These are phyloP conservation scores for Nakazawaea ishiwadae DNA, from an alignment of 805 yeast species.

Conservation along the genomic window DNA sequence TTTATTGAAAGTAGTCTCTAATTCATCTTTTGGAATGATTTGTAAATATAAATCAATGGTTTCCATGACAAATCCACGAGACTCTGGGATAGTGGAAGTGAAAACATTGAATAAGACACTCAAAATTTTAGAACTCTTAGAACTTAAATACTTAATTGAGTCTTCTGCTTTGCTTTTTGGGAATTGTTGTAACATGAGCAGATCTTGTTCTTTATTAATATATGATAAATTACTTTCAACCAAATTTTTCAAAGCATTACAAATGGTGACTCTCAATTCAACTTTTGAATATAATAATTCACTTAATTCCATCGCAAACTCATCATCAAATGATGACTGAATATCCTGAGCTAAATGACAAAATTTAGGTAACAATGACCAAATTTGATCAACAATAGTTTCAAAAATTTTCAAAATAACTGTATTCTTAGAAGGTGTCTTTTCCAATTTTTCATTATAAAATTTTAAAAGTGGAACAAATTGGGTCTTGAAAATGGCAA, in stretches of 20 bases:
- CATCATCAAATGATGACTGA: conserved; percentile 56
- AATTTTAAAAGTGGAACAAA: conserved; percentile 62
- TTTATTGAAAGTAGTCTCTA: conserved; percentile 75
- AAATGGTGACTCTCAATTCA: conserved; percentile 72
- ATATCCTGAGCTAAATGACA: conserved; percentile 84
- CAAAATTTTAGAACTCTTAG: conserved; percentile 68
- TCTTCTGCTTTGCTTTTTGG: conserved; percentile 49
- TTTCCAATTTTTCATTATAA: conserved; percentile 44
- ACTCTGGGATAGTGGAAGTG: conserved; percentile 80
- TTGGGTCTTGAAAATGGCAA: conserved; percentile 56
- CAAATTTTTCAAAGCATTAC: conserved; percentile 72
- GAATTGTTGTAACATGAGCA: conserved; percentile 53
- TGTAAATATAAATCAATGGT: conserved; percentile 78
- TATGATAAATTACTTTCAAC: conserved; percentile 74
- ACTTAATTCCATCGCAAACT: conserved; percentile 75
- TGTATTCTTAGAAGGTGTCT: conserved; percentile 46
- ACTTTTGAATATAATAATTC: conserved; percentile 69
- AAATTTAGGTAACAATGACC: conserved; percentile 88
- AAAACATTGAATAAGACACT: conserved; percentile 90
- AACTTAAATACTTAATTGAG: conserved; percentile 58
- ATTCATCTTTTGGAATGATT: conserved; percentile 61
- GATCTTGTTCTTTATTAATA: conserved; percentile 48
- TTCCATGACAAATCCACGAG: conserved; percentile 80
- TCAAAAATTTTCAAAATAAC: conserved; percentile 72
- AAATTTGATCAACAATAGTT: conserved; percentile 85